phyloP scores from a whole-genome alignment of 179 eudicot species.

The Pouteria campechiana region DNA sequence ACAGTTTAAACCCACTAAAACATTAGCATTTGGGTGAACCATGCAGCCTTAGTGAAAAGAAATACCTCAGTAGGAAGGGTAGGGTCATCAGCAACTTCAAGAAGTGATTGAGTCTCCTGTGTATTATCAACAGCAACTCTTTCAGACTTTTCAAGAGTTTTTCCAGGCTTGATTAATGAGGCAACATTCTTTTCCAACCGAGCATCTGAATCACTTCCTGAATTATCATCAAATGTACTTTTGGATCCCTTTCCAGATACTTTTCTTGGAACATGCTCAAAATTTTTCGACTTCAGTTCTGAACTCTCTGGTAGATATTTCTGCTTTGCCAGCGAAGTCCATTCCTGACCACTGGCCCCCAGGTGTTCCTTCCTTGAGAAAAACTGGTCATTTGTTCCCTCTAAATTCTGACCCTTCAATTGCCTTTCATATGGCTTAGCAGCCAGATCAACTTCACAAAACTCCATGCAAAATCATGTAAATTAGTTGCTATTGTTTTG shows the following conservation, averaged over 20 bases:
- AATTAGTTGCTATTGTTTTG: too few species aligned
- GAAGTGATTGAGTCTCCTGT: conserved; percentile 15
- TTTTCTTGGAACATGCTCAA: conserved; percentile 16
- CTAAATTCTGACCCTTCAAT: conserved; percentile 17
- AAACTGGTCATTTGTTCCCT: conserved; percentile 24
- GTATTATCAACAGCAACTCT: conserved; percentile 16
- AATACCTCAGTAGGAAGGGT: conserved; percentile 71
- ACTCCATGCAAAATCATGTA: conserved; percentile 9
- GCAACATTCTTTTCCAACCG: conserved; percentile 11
- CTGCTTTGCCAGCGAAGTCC: conserved; percentile 18
- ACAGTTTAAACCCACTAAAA: too few species aligned
- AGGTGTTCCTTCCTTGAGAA: conserved; percentile 25
- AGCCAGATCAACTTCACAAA: conserved; percentile 36
- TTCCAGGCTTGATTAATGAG: conserved; percentile 11
- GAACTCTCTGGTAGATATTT: conserved; percentile 23
- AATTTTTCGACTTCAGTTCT: conserved; percentile 22
- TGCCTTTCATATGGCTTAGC: conserved; percentile 25
- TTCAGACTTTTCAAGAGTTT: conserved; percentile 16
- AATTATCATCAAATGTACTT: conserved; percentile 29
- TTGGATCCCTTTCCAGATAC: conserved; percentile 21
- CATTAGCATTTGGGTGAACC: too few species aligned
- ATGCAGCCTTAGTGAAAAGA: too few species aligned
- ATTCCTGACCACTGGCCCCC: conserved; percentile 27
- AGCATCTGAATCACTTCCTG: conserved; percentile 24
- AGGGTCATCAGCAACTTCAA: conserved; percentile 45